Percentiles rank a stretch among this genome's conserved stretches.
Evolutionary conservation across 2,329 filamentous ascomycete genomes (phyloP).

Genomic region (Pleoardoris graminearum): DNA sequence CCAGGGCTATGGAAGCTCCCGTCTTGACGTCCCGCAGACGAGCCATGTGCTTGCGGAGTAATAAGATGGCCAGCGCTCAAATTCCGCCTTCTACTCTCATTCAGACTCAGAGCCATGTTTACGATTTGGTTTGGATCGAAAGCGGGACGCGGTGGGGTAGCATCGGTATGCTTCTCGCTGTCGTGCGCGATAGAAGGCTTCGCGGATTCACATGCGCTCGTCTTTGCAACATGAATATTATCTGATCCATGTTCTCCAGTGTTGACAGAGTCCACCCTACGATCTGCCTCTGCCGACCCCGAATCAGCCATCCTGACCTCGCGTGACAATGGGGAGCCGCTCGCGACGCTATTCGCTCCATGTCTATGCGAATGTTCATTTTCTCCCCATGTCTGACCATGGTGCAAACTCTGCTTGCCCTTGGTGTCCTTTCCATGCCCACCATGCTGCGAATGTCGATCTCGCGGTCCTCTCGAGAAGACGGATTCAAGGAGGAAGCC

Average conservation of each 20-base stretch:
- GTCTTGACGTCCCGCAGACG: slow-evolving; percentile 48
- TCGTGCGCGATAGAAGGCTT: slow-evolving; percentile 11
- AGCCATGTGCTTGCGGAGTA: slow-evolving; percentile 51
- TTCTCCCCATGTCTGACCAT: slow-evolving; percentile 29
- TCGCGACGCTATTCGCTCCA: slow-evolving; percentile 13
- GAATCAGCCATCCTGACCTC: slow-evolving; percentile 19
- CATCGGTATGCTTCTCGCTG: slow-evolving; percentile 12
- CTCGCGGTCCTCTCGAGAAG: slow-evolving; percentile 34
- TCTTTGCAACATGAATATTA: slow-evolving; percentile 26
- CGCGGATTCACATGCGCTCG: too few relatives aligned
- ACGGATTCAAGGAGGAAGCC: slow-evolving; percentile 53
- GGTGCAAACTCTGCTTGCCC: slow-evolving; percentile 45
- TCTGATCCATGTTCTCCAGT: slow-evolving; percentile 9
- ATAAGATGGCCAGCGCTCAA: slow-evolving; percentile 60
- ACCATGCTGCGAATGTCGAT: slow-evolving; percentile 31
- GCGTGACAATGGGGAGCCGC: slow-evolving; percentile 26
- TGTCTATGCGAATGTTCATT: too few relatives aligned
- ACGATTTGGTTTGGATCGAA: slow-evolving; percentile 88
- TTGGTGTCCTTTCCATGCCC: slow-evolving; percentile 37
- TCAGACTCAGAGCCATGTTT: slow-evolving; percentile 86
- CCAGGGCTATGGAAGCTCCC: slow-evolving; percentile 48
- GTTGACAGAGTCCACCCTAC: slow-evolving; percentile 11
- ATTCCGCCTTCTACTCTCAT: slow-evolving; percentile 73
- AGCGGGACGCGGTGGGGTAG: slow-evolving; percentile 54
- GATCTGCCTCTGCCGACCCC: slow-evolving; percentile 4